Evolutionary conservation across 2,329 filamentous ascomycete genomes (phyloP).

Genomic region (Ceratocystis cubensis): DNA sequence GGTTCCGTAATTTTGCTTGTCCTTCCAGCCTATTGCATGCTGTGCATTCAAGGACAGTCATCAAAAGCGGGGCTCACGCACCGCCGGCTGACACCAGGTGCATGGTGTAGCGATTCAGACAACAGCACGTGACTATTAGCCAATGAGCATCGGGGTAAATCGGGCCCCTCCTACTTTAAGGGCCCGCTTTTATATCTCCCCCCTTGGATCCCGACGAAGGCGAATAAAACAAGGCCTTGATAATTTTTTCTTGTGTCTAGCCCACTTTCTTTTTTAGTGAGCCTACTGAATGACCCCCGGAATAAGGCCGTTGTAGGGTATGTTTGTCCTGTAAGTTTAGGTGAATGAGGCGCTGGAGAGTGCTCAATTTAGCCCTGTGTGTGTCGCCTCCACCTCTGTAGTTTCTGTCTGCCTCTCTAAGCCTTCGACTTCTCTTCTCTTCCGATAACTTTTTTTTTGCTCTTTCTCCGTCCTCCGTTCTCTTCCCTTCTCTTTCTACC

Average conservation of each 20-base stretch:
- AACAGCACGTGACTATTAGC: conserved; percentile 20
- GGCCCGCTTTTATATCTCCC: conserved; percentile 15
- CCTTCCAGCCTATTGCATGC: conserved; percentile 19
- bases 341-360: not conserved
- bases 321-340: not conserved
- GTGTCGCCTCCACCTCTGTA: conserved; percentile 11
- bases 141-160: conserved; percentile 24
- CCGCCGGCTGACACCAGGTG: conserved; percentile 7
- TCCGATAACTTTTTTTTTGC: conserved; percentile 16
- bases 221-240: conserved; percentile 9
- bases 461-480: conserved; percentile 14
- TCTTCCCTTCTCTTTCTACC: not conserved
- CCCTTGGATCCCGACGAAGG: conserved; percentile 19
- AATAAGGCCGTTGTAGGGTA: not conserved
- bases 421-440: conserved; percentile 17
- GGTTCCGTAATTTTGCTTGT: not conserved
- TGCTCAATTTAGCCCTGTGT: not conserved
- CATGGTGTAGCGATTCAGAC: not conserved
- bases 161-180: conserved; percentile 18
- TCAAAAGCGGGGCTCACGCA: conserved; percentile 11
- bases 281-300: not conserved
- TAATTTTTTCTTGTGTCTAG: conserved; percentile 10
- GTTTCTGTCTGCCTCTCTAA: not conserved
- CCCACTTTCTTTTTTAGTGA: not conserved
- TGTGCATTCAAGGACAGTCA: conserved; percentile 20